Base-by-base conservation (phyloP, 2,329 filamentous ascomycete species). In the Aschersonia sp. region DNA sequence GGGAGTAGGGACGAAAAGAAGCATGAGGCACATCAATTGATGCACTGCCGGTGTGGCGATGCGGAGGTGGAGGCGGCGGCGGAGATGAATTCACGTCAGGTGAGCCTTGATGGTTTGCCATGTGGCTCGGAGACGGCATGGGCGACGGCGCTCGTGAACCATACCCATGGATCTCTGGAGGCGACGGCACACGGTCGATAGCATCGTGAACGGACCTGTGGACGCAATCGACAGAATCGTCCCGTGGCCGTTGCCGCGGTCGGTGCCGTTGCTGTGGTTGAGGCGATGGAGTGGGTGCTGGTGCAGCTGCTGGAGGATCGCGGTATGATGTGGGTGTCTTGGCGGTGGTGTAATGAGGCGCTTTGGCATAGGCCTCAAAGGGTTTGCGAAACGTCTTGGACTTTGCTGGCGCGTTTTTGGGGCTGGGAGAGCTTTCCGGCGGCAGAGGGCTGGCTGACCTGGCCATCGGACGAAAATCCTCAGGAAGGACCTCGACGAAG, bases 401-500 rank as follows among this genome's bases (percentile, higher is more conserved):
- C 59, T 81, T 83, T 30, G 78, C 72, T 1, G 76, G 69, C 30
- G 70, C 70, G 55, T 69, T 72, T 50, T 67, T 70, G 44, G 77
- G 71, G 50, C 72, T 75, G 43, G 76, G 72, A 1, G 75, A 70
- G 57, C 69, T 73, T 55, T 70, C 73, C 51, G 55, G 68, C 53
- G 79, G 68, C 65, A 87, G 66, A 1, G 78, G 76, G 56, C 78
- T 81, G 47, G 70, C 71, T 32, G 76, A 73, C 59, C 81, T 70
- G 42, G 71, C 72, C 57, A 81, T 79, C 11, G 92, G 92, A 49
- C 86, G 81, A 62, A 94, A 97, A 62, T 81, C 78, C 50, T 92
- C 80, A 48, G 86, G 84, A 33, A 98, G 75, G 5, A 98, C 76
- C 62, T 94, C 79, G 60, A 98, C 92, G 60, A 98, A 98, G 68